Base-by-base conservation (phyloP, 2,329 filamentous ascomycete species). In the Cercospora janseana region DNA sequence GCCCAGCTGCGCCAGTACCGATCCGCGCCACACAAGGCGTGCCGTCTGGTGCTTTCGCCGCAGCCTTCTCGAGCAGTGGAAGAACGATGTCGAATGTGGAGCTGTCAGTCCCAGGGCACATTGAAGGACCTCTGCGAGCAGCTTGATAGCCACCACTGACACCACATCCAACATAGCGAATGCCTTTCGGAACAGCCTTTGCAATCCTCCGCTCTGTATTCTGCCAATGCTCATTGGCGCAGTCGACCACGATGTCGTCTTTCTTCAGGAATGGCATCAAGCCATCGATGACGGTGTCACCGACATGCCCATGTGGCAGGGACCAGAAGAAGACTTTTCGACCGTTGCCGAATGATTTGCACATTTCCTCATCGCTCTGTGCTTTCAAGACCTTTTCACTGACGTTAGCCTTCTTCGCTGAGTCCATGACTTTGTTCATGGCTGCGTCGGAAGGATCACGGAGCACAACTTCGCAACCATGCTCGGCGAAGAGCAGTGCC, bases 101-200 rank as follows among this genome's bases (percentile, higher is more conserved):
- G 5, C 75, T 68, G 56, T 82, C 78, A 4, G 82, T 83, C 4
- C 82, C 80, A 2, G 82, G 83, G 34, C 81, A 85, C 68, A 87
- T 78, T n/a, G 79, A 83, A 0, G 83, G 84, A 0, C 84, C 85
- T 31, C 76, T 73, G 31, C 82, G 72, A 60, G 84, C 84, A 38
- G 80, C 79, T 62, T 87, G 83, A 63, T 87, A 87, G 0, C 84
- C 85, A 6, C 84, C 84, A 29, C 78, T 83, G 1, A 88, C 82
- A 27, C 85, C 85, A 63, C 80, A 80, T 2, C 84, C 84, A 46
- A 87, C 76, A 65, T 84, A 87, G 29, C 75, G 72, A n/a, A 87
- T 75, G 0, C 81, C 82, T 18, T 78, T 74, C 0, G 73, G 69
- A 2, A 75, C 71, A 32, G 81, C 76, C 48, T 80, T 77, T 23